Conservation (phyloP, 192 early-diverging fungal genomes). For the Coemansia sp. region DNA sequence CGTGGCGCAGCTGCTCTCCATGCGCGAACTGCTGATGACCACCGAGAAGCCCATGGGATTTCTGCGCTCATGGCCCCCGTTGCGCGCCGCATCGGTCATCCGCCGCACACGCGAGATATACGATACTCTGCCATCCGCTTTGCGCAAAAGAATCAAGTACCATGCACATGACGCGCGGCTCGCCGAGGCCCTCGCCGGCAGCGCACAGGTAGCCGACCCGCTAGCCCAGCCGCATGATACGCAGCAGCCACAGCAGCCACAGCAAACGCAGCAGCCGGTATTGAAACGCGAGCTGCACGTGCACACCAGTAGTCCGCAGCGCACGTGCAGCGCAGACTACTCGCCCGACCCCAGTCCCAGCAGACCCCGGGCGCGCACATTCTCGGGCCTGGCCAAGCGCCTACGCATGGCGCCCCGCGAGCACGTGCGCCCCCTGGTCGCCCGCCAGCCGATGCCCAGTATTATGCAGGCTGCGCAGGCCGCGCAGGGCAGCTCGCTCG, state of each 20-base stretch:
- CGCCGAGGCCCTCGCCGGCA: constrained; percentile 34
- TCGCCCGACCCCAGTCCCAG: not conserved
- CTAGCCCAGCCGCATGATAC: constrained; percentile 3
- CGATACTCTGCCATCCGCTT: constrained; percentile 19
- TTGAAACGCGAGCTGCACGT: constrained; percentile 41
- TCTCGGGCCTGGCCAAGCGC: constrained; percentile 37
- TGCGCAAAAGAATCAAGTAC: constrained; percentile 22
- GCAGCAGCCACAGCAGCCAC: not conserved
- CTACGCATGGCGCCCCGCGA: constrained; percentile 26
- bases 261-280: too few relatives aligned
- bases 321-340: not conserved
- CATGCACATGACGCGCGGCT: constrained; percentile 42
- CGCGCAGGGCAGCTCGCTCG: not conserved
- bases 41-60: constrained; percentile 41
- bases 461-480: constrained; percentile 4
- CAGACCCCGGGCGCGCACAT: constrained; percentile 28
- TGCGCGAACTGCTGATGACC: constrained; percentile 70
- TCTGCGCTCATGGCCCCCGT: constrained; percentile 42
- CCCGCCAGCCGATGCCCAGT: constrained; percentile 1
- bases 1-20: constrained; percentile 75
- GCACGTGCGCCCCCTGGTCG: constrained; percentile 1
- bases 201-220: constrained; percentile 26
- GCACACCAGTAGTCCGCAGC: constrained; percentile 2
- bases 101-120: constrained; percentile 43
- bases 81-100: constrained; percentile 42